These are phyloP conservation scores for Aspergillus nanangensis DNA, from an alignment of 495 filamentous ascomycete species.

Conservation along the genomic window DNA sequence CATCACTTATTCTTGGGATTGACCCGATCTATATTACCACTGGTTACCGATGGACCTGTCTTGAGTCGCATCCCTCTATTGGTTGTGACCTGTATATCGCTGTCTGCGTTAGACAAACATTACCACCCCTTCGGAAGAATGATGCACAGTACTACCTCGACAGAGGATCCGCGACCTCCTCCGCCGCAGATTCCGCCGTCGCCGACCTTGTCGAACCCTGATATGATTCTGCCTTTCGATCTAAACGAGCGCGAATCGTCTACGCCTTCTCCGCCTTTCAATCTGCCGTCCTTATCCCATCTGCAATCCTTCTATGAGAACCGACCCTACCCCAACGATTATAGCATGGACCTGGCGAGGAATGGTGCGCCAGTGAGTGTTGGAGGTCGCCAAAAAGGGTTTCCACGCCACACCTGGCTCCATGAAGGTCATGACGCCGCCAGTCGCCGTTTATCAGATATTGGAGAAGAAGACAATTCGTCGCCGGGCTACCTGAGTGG, in stretches of 20 bases:
- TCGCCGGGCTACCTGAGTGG: constrained; percentile 23
- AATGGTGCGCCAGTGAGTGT: not conserved
- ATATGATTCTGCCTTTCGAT: constrained; percentile 80
- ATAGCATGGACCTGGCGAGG: constrained; percentile 12
- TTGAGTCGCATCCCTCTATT: constrained; percentile 4
- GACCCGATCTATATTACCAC: too few relatives aligned
- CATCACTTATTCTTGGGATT: too few relatives aligned
- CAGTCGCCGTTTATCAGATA: constrained; percentile 65
- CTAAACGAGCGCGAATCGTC: constrained; percentile 53
- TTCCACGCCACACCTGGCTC: constrained; percentile 44
- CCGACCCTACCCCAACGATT: constrained; percentile 16
- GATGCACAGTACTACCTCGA: constrained; percentile 4
- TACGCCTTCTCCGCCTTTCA: constrained; percentile 44
- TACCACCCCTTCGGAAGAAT: too few relatives aligned
- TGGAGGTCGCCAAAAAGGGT: constrained; percentile 24
- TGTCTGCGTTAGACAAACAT: too few relatives aligned
- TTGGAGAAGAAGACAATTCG: constrained; percentile 55
- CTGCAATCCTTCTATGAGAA: constrained; percentile 27
- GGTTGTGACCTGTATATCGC: constrained; percentile 1
- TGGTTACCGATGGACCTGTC: constrained; percentile 9
- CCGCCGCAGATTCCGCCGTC: constrained; percentile 44
- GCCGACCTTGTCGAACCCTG: constrained; percentile 86
- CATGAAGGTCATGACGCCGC: constrained; percentile 48
- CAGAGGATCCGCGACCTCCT: constrained; percentile 11
- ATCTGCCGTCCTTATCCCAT: constrained; percentile 34